These are phyloP conservation scores for Neospermospora avenae DNA, from an alignment of 2,329 filamentous ascomycete genomes.

Conservation along the genomic window DNA sequence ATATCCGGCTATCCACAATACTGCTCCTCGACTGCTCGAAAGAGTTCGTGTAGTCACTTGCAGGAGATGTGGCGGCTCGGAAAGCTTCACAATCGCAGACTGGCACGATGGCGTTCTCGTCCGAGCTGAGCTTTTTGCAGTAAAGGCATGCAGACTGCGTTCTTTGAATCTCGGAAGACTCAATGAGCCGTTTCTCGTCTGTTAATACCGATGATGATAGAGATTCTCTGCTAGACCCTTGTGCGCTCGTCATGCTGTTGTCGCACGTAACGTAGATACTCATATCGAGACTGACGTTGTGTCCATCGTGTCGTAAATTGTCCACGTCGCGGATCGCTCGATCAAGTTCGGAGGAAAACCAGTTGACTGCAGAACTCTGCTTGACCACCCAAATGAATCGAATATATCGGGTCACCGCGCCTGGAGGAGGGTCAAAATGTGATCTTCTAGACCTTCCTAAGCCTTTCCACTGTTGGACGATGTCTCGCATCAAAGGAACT, in stretches of 20 bases:
- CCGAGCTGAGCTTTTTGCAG: not conserved
- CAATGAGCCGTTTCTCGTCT: not conserved
- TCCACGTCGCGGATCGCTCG: conserved; percentile 43
- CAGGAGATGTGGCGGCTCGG: not conserved
- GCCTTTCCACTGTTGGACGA: conserved; percentile 40
- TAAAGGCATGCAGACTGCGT: not conserved
- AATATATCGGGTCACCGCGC: conserved; percentile 45
- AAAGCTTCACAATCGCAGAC: not conserved
- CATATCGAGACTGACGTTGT: conserved; percentile 32
- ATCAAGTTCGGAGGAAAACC: conserved; percentile 50
- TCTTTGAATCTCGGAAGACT: not conserved
- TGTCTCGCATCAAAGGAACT: conserved; percentile 82
- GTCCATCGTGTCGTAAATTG: conserved; percentile 35
- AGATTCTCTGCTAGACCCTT: not conserved
- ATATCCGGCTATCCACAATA: conserved; percentile 6
- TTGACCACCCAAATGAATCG: conserved; percentile 59
- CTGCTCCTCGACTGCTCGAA: not conserved
- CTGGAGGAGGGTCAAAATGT: conserved; percentile 18
- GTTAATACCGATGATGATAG: not conserved
- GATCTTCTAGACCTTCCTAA: not conserved
- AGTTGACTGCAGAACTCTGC: conserved; percentile 47
- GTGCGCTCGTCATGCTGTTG: conserved; percentile 8
- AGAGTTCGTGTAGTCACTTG: not conserved
- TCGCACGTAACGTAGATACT: conserved; percentile 37
- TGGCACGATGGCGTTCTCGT: not conserved